Conservation (phyloP, 2,329 filamentous ascomycete genomes). For the Aschersonia sp. region DNA sequence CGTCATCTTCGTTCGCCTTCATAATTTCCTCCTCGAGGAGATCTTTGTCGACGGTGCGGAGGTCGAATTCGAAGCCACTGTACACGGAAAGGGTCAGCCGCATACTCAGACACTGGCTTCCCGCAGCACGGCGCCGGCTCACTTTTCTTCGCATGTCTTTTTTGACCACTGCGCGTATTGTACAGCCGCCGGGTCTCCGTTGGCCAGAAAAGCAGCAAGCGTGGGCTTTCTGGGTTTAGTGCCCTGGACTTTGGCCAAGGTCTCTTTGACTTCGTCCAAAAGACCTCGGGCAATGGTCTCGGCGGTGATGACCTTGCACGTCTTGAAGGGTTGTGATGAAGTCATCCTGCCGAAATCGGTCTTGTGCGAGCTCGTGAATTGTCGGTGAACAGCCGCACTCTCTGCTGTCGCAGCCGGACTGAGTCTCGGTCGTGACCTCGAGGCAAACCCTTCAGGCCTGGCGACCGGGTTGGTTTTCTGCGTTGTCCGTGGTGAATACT, state of each 20-base stretch:
- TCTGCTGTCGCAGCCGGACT: not conserved
- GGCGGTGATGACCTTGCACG: conserved; percentile 89
- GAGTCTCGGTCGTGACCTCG: not conserved
- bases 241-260: conserved; percentile 55
- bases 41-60: conserved; percentile 75
- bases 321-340: conserved; percentile 33
- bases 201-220: conserved; percentile 84
- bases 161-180: conserved; percentile 97
- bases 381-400: not conserved
- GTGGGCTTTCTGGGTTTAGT: conserved; percentile 45
- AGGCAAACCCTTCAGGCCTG: not conserved
- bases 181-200: conserved; percentile 75
- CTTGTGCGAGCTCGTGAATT: not conserved
- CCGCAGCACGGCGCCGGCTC: conserved; percentile 24
- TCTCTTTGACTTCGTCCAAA: conserved; percentile 63
- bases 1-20: conserved; percentile 63
- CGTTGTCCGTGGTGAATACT: too few relatives aligned
- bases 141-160: conserved; percentile 95
- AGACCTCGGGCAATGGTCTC: conserved; percentile 75
- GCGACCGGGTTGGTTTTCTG: too few relatives aligned
- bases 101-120: not conserved
- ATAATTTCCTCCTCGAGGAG: conserved; percentile 80
- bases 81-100: conserved; percentile 4
- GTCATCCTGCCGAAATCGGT: conserved; percentile 10
- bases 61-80: conserved; percentile 80